Percentiles rank a stretch among this genome's conserved stretches.
Conservation (phyloP, 148 eudicot species). For the Limonium bicolor region DNA sequence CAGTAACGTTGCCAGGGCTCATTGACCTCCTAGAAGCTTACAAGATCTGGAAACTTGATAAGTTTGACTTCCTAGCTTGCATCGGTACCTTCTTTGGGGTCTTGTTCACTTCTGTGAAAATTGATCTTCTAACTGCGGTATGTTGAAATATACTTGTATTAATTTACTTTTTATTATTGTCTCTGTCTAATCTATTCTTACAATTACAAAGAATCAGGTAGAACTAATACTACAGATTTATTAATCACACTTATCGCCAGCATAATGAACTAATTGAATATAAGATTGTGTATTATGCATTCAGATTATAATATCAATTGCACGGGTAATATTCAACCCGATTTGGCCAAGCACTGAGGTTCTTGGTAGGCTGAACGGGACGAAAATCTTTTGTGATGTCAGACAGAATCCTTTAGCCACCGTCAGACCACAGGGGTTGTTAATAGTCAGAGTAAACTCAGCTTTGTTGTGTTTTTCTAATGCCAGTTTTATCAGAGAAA, state of each 20-base stretch:
- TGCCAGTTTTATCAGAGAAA: slow-evolving; percentile 33
- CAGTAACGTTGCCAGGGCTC: slow-evolving; percentile 59
- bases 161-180: no score
- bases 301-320: slow-evolving; percentile 35
- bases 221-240: no score
- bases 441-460: slow-evolving; percentile 30
- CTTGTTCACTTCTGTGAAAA: slow-evolving; percentile 62
- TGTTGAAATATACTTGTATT: no score
- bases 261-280: no score
- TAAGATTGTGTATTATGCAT: no score
- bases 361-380: slow-evolving; percentile 36
- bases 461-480: slow-evolving; percentile 47
- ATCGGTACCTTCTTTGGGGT: slow-evolving; percentile 91
- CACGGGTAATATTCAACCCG: slow-evolving; percentile 20
- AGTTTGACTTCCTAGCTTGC: slow-evolving; percentile 64
- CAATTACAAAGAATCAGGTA: no score
- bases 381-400: slow-evolving; percentile 27
- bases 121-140: slow-evolving; percentile 67
- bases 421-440: slow-evolving; percentile 13
- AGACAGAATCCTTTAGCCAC: slow-evolving; percentile 35
- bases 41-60: slow-evolving; percentile 80
- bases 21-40: slow-evolving; percentile 61
- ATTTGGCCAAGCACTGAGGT: slow-evolving; percentile 32
- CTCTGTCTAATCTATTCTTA: no score
- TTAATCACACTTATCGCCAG: no score